phyloP scores from a whole-genome alignment of 345 rosid species.

The Eucalyptus curtisii region DNA sequence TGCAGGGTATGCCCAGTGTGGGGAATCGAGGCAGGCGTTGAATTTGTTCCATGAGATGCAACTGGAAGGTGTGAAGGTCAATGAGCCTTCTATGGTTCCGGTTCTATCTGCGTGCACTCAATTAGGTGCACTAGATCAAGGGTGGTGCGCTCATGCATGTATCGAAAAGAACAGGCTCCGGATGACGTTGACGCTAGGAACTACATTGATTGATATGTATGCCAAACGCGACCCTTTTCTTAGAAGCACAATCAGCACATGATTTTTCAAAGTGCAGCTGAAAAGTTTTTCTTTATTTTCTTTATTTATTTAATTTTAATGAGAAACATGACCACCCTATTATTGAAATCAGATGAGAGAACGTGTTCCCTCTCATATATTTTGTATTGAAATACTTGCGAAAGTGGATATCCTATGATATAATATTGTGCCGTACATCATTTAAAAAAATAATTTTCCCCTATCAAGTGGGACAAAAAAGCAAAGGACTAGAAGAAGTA shows the following conservation, averaged over 20 bases:
- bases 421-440: not conserved
- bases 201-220: constrained; percentile 51
- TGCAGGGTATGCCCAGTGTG: constrained; percentile 40
- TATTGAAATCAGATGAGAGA: not conserved
- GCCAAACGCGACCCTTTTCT: no score
- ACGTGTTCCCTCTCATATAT: no score
- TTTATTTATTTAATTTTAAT: not conserved
- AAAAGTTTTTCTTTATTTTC: no score
- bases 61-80: constrained; percentile 37
- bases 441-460: not conserved
- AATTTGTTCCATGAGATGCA: constrained; percentile 49
- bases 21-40: constrained; percentile 32
- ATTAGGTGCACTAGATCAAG: constrained; percentile 45
- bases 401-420: not conserved
- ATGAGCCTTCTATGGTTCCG: constrained; percentile 41
- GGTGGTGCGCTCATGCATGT: constrained; percentile 55
- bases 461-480: not conserved
- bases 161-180: constrained; percentile 35
- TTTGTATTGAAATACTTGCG: no score
- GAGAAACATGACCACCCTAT: not conserved
- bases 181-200: constrained; percentile 35
- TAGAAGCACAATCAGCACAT: no score
- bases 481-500: not conserved
- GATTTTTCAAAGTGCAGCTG: no score
- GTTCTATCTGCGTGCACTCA: constrained; percentile 56